Evolutionary conservation across 805 yeast species (phyloP).

Genomic region (Suhomyces prunicola): DNA sequence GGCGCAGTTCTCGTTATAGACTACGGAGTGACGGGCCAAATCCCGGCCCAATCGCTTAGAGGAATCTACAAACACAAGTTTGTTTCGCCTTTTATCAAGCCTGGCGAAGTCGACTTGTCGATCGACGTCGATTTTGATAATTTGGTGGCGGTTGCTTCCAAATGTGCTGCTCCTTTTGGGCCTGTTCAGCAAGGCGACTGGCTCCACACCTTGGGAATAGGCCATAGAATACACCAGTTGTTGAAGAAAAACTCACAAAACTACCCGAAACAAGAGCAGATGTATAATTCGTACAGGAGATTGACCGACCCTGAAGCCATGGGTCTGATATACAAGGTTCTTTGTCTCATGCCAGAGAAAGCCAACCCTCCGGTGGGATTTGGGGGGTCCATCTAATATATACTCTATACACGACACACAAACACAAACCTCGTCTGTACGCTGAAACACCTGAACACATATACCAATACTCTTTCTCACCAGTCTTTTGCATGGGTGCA

Average conservation of each 20-base stretch:
- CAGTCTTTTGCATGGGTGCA: too few species aligned
- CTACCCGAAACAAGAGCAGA: constrained; percentile 47
- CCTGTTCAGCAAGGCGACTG: constrained; percentile 78
- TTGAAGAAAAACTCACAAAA: constrained; percentile 38
- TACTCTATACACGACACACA: too few species aligned
- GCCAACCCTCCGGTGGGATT: constrained; percentile 53
- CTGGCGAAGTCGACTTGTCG: constrained; percentile 79
- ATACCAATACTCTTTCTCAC: too few species aligned
- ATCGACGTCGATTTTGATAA: constrained; percentile 80
- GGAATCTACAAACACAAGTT: constrained; percentile 72
- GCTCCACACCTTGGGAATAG: constrained; percentile 73
- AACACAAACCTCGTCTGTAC: too few species aligned
- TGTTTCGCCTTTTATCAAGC: constrained; percentile 69
- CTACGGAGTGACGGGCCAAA: constrained; percentile 61
- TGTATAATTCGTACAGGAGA: constrained; percentile 57
- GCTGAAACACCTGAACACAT: too few species aligned
- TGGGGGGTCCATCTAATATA: constrained; percentile 16
- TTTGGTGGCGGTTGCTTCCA: constrained; percentile 29
- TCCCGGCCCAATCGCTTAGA: constrained; percentile 71
- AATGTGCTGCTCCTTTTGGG: constrained; percentile 40
- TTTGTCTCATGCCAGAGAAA: constrained; percentile 55
- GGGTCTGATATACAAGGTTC: constrained; percentile 76
- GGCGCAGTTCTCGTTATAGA: constrained; percentile 78
- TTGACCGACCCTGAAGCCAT: constrained; percentile 63
- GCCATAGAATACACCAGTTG: constrained; percentile 61